Conservation (phyloP, 192 early-diverging fungal genomes). For the Gaertneriomyces sp. region DNA sequence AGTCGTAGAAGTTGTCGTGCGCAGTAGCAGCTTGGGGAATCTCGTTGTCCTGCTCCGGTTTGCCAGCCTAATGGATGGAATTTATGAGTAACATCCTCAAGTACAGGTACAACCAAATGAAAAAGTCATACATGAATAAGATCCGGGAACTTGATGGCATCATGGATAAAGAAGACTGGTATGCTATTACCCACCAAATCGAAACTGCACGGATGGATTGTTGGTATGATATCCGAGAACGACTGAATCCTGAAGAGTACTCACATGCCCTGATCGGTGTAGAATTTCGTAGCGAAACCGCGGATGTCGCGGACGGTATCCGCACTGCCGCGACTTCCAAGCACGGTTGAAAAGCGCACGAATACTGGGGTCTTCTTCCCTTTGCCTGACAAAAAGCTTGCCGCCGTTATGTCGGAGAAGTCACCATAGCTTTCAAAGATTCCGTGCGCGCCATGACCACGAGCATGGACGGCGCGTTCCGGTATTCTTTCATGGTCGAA, state of each 20-base stretch:
- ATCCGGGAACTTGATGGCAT: slow-evolving; percentile 66
- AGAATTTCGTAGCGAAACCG: slow-evolving; percentile 81
- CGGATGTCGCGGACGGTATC: slow-evolving; percentile 78
- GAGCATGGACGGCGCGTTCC: slow-evolving; percentile 82
- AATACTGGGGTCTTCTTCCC: slow-evolving; percentile 78
- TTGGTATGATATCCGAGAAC: slow-evolving; percentile 28
- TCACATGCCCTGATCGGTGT: slow-evolving; percentile 65
- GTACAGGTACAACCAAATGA: no score
- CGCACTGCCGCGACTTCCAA: slow-evolving; percentile 68
- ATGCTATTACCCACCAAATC: slow-evolving; percentile 85
- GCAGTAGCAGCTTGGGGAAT: slow-evolving; percentile 62
- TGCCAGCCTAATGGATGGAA: slow-evolving; percentile 58
- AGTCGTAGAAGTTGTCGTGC: slow-evolving; percentile 71
- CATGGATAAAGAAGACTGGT: slow-evolving; percentile 79
- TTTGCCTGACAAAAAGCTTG: slow-evolving; percentile 66
- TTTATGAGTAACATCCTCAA: no score
- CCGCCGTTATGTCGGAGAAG: slow-evolving; percentile 63
- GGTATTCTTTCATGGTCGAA: slow-evolving; percentile 85
- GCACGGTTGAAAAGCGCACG: slow-evolving; percentile 75
- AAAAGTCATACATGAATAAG: slow-evolving; percentile 18
- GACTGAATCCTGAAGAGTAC: background rate
- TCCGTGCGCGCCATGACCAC: slow-evolving; percentile 80
- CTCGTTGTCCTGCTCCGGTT: slow-evolving; percentile 74
- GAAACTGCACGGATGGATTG: slow-evolving; percentile 58
- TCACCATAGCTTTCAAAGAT: slow-evolving; percentile 76